Base-by-base conservation (phyloP, 1,284 basidiomycete species). In the Ustilago bromivora region DNA sequence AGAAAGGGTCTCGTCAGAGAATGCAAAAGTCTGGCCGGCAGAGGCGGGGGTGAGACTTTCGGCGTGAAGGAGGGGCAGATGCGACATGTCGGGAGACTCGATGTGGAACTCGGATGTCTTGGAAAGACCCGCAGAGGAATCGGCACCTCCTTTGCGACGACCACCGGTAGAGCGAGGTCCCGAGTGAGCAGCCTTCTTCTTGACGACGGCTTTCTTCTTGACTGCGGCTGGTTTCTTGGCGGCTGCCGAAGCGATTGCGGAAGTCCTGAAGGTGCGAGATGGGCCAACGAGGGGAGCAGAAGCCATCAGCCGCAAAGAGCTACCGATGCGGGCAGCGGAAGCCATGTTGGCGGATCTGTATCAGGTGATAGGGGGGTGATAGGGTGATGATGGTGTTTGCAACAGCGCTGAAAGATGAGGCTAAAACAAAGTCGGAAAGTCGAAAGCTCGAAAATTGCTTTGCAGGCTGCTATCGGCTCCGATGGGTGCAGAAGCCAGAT, bases 171-270 rank as follows among this genome's bases (percentile, higher is more conserved):
- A 71, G 41, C 79, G 72, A 34, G 79, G 75, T 11, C 78, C 78
- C 15, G 76, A 70, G 19, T 57, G 61, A 12, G 57, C 41, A 11
- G 63, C 38, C 52, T 79, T 82, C 59, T 81, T 81, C 61, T 80
- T 81, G 63, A 82, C 73, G 5, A 80, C 69, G 0, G 76, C 75
- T 57, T 82, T 81, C 66, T 81, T 84, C 64, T 84, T 84, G 13
- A 72, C 73, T n/a, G 70, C 60, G 10, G 76, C 61, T 3, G 77
- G 56, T 55, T 70, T 80, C 49, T 80, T 78, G 31, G 69, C 71
- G 3, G 80, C 80, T 7, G 74, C 76, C 6, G 47, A 58, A 0
- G 67, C 38, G 36, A 56, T 54, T 34, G 71, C 64, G 2, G 76
- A 67, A 0, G 68, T 71, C 34, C 49, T 57, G 17, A 78, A 59